Evolutionary conservation across 1,139 yeast species (phyloP), one percentile per base, ranked within the genome.

Genomic region (Candida sp.): DNA sequence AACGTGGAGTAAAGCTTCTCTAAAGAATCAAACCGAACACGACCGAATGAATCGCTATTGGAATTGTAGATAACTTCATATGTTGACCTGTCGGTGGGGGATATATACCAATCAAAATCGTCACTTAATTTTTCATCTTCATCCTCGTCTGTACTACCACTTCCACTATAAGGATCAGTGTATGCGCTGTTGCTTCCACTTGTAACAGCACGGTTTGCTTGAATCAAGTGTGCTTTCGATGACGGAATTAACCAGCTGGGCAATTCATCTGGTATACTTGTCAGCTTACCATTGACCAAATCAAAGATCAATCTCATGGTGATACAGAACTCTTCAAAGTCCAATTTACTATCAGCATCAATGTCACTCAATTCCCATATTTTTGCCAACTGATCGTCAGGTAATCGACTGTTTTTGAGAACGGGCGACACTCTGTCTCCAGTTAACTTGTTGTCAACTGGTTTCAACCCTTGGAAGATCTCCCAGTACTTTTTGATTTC

Each of bases 401-500:
- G 79, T 46, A 93, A 77, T 52, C 90, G 85, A 32, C 97, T 88
- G 68, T 93, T 93, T 65, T 88, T 89, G 56, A 93, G 79, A 40
- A 93, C 95, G 1, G 91, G 84, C 33, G 88, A 80, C 12, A 91
- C 96, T 61, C 87, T 83, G 47, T 87, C 95, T 37, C 97, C 97
- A 21, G 86, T 77, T 29, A 93, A 76, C 58, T 84, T 82, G 55
- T 90, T 91, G 48, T 79, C 79, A 25, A 69, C 79, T 0, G 99
- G 99, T 50, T 80, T 79, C 54, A 93, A 77, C 7, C 97, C 96
- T 52, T 87, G 83, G 71, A 93, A 93, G 44, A 93, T 90, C 64
- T 93, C 96, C 98, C 98, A 93, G 73, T 89, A 93, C 68, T 91
- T 90, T 60, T 88, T 87, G 55, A 91, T 89, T 65, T 91, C 98